Base-by-base conservation (phyloP, 345 rosid genomes). In the Euphorbia peplus region DNA sequence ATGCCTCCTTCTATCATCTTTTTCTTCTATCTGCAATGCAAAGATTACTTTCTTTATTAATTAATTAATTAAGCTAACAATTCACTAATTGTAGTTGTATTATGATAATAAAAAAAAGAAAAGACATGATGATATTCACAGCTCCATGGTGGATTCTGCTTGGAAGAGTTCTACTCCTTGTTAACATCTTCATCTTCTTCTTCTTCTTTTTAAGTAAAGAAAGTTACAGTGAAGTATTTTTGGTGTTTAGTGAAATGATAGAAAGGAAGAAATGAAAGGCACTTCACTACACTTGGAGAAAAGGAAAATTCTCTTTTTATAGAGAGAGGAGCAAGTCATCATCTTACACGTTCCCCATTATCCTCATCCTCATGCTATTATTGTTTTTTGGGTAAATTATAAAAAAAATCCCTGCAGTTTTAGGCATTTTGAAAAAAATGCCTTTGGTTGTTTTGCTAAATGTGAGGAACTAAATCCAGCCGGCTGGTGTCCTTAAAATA, bases 161-260 rank as follows among this genome's bases (percentile, higher is more conserved):
- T 0, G 90, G 90, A 52, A 82, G 76, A 60, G 90, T 86, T 67
- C 85, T 76, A 63, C 88, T 84, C 61, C 90, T 84, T 1, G 82
- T 32, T 82, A 86, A 72, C 90, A 81, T 86, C 41, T 52, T 16
- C 54, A 61, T 37, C 21, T 39, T 39, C 11, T 39, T 39, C 11
- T 39, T 39, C 16, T 48, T 48, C 16, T 48, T 32, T 32, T 5
- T 39, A 39, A 39, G 42, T 4, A 39, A 39, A 2, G 6, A 8
- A 39, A 48, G 52, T 48, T n/a, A n/a, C n/a, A n/a, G n/a, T n/a
- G n/a, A n/a, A n/a, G n/a, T n/a, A n/a, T n/a, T n/a, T 8, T 14
- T 14, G 52, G 52, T 4, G 42, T 39, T 39, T 39, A 2, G 42
- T 46, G 10, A 46, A n/a, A 46, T 12, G 50, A 46, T 39, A 48